Evolutionary conservation across 768 basidiomycete species (phyloP).

Genomic region (Suillus tomentosus): DNA sequence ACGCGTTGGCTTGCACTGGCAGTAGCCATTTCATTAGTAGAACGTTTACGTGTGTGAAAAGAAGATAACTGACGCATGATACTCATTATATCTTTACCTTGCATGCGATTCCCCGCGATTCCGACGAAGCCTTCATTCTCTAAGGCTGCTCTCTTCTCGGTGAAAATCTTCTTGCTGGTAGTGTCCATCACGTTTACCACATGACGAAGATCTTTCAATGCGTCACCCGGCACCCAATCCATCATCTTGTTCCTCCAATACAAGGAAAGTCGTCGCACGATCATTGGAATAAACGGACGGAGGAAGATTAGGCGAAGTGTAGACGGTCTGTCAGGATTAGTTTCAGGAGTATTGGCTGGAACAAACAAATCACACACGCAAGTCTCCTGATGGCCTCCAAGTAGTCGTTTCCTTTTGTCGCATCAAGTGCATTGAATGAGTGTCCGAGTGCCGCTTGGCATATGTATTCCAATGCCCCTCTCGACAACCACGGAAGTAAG

Average conservation of each 20-base stretch:
- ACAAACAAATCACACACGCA: slow-evolving; percentile 25
- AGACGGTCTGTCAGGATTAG: slow-evolving; percentile 23
- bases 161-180: slow-evolving; percentile 29
- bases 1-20: slow-evolving; percentile 37
- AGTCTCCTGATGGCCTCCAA: slow-evolving; percentile 31
- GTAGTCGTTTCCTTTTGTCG: slow-evolving; percentile 29
- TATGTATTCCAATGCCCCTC: slow-evolving; percentile 39
- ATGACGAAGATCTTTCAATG: slow-evolving; percentile 28
- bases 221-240: slow-evolving; percentile 33
- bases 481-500: slow-evolving; percentile 35
- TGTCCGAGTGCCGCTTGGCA: slow-evolving; percentile 37
- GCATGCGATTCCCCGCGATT: slow-evolving; percentile 17
- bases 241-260: slow-evolving; percentile 36
- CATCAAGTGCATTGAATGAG: slow-evolving; percentile 32
- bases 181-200: slow-evolving; percentile 34
- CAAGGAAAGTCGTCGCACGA: slow-evolving; percentile 30
- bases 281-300: slow-evolving; percentile 34
- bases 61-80: slow-evolving; percentile 36
- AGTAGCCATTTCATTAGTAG: slow-evolving; percentile 5
- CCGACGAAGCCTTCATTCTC: slow-evolving; percentile 12
- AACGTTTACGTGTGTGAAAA: background rate
- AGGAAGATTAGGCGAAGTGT: slow-evolving; percentile 29
- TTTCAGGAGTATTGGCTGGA: background rate
- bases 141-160: slow-evolving; percentile 30
- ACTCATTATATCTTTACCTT: slow-evolving; percentile 40